A percentile compares a stretch with the other conserved stretches of the same genome.
phyloP scores from a whole-genome alignment of 2,329 filamentous ascomycete genomes.

The Penicillium sclerotigenum region DNA sequence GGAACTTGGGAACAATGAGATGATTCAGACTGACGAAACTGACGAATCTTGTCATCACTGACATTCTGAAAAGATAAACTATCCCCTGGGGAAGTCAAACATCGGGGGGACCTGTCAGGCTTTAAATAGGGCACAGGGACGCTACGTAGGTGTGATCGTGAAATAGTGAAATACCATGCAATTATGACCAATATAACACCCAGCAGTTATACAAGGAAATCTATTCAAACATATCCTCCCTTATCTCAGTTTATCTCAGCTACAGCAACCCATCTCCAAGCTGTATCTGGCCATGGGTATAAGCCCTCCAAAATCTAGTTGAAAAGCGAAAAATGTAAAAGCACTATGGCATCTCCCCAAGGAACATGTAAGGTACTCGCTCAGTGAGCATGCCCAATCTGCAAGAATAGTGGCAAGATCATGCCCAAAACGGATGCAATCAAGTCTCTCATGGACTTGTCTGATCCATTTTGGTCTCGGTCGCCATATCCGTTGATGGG shows the following conservation, averaged over 20 bases:
- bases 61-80: conserved; percentile 16
- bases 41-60: conserved; percentile 32
- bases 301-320: conserved; percentile 16
- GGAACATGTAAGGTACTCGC: neutral
- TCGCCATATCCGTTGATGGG: conserved; percentile 45
- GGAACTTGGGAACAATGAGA: conserved; percentile 18
- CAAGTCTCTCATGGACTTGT: conserved; percentile 46
- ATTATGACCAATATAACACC: conserved; percentile 23
- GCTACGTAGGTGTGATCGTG: conserved; percentile 31
- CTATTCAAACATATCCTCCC: conserved; percentile 15
- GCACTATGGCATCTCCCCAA: neutral
- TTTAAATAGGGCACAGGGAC: conserved; percentile 21
- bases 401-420: conserved; percentile 47
- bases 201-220: conserved; percentile 16
- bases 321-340: conserved; percentile 5
- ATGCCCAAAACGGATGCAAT: conserved; percentile 48
- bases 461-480: conserved; percentile 35
- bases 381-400: conserved; percentile 49
- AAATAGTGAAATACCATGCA: conserved; percentile 24
- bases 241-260: conserved; percentile 1
- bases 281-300: conserved; percentile 18
- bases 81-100: neutral
- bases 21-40: conserved; percentile 32
- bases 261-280: conserved; percentile 3
- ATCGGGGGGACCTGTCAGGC: neutral